Evolutionary conservation across 1,284 basidiomycete species (phyloP).

Genomic region (Ganoderma lucidum): DNA sequence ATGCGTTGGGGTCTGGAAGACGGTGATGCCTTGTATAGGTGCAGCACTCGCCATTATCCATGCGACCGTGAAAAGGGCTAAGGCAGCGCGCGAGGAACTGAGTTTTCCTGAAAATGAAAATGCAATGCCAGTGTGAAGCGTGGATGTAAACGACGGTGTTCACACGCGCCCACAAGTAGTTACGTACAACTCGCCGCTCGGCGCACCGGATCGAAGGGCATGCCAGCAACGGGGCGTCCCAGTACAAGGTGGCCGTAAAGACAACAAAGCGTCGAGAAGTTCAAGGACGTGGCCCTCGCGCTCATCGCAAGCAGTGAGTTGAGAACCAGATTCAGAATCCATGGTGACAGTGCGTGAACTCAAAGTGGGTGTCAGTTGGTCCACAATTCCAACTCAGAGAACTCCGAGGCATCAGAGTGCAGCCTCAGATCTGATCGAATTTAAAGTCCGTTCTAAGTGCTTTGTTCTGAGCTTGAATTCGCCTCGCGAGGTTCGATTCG

Average conservation of each 20-base stretch:
- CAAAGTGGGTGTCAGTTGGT: constrained; percentile 1
- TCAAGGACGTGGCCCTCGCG: background rate
- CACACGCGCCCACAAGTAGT: constrained; percentile 3
- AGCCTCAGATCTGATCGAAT: background rate
- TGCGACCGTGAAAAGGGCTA: background rate
- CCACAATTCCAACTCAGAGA: background rate
- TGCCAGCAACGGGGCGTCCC: background rate
- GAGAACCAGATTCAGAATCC: too few species aligned
- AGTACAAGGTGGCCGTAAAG: background rate
- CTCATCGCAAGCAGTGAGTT: too few species aligned
- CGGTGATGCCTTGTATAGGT: background rate
- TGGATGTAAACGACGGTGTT: background rate
- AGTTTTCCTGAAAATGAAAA: background rate
- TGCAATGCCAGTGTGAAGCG: background rate
- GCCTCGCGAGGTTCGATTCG: background rate
- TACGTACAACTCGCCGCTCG: background rate
- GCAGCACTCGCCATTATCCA: background rate
- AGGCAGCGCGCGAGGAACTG: background rate
- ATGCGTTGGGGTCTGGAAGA: background rate
- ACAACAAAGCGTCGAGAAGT: background rate
- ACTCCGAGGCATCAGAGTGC: background rate
- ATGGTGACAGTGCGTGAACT: too few species aligned
- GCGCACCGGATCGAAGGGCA: too few species aligned
- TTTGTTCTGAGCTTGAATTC: constrained; percentile 1
- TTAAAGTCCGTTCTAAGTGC: background rate